phyloP scores from a whole-genome alignment of 768 basidiomycete species.

The Dictyophora rubrovolvata region DNA sequence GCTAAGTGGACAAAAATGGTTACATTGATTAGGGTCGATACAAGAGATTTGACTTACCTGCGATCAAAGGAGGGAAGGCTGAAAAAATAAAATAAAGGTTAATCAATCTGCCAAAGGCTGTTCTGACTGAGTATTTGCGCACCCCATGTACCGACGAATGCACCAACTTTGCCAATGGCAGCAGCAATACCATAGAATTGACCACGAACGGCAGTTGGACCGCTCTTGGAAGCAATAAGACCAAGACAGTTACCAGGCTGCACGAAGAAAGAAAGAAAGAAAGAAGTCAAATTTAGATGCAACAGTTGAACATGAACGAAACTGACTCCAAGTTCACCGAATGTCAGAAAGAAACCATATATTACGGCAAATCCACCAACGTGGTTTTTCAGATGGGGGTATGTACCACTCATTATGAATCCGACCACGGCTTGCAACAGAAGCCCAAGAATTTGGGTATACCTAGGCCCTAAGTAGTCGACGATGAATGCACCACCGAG shows the following conservation, averaged over 20 bases:
- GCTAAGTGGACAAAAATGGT: constrained; percentile 24
- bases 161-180: constrained; percentile 71
- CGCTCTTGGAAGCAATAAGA: constrained; percentile 30
- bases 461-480: constrained; percentile 23
- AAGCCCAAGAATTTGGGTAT: constrained; percentile 26
- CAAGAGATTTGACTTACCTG: constrained; percentile 28
- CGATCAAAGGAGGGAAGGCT: constrained; percentile 62
- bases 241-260: constrained; percentile 29
- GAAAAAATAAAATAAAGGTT: not conserved
- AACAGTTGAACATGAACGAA: not conserved
- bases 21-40: not conserved
- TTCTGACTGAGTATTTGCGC: constrained; percentile 16
- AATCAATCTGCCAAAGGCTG: too few species aligned
- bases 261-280: not conserved
- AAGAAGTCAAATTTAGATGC: not conserved
- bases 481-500: constrained; percentile 25
- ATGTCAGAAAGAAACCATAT: constrained; percentile 24
- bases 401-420: constrained; percentile 30
- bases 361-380: constrained; percentile 16
- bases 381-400: constrained; percentile 19
- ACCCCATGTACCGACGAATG: constrained; percentile 78
- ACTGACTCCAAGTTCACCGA: constrained; percentile 26
- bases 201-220: constrained; percentile 26
- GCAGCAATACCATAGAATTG: constrained; percentile 25
- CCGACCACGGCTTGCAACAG: constrained; percentile 17